phyloP scores from a whole-genome alignment of 768 basidiomycete genomes.

The Amanita fuliginea region DNA sequence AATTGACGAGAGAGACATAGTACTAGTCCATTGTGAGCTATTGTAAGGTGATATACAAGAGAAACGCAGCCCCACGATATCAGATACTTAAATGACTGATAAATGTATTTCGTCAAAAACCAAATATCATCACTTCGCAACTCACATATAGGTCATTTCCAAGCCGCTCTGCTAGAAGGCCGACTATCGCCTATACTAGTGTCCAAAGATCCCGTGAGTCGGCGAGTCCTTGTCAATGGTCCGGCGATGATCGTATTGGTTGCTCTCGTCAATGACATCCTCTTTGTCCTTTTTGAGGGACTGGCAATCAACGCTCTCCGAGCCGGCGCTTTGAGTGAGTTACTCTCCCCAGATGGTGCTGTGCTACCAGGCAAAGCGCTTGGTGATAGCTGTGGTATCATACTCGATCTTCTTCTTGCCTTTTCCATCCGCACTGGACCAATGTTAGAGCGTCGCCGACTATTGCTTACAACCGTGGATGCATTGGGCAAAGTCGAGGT shows the following conservation, averaged over 20 bases:
- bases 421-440: constrained; percentile 72
- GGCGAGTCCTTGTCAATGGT: not conserved
- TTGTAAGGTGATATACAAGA: not conserved
- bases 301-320: constrained; percentile 37
- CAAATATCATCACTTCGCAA: not conserved
- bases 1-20: not conserved
- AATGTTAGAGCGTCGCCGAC: constrained; percentile 52
- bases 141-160: constrained; percentile 4
- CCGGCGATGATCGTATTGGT: constrained; percentile 13
- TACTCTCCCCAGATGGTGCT: constrained; percentile 15
- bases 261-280: constrained; percentile 40
- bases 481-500: constrained; percentile 14
- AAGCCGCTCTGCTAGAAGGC: constrained; percentile 4
- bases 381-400: constrained; percentile 64
- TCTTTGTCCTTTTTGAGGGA: constrained; percentile 49
- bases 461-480: constrained; percentile 1
- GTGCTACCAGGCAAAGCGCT: constrained; percentile 22
- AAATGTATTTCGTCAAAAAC: not conserved
- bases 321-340: constrained; percentile 18
- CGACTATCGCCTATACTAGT: constrained; percentile 27
- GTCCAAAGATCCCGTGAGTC: constrained; percentile 23
- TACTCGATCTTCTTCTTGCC: constrained; percentile 61
- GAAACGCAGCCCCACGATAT: not conserved
- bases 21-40: not conserved
- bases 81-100: not conserved